These are phyloP conservation scores for Leucocoprinus leucothites DNA, from an alignment of 768 basidiomycete species.

Conservation along the genomic window DNA sequence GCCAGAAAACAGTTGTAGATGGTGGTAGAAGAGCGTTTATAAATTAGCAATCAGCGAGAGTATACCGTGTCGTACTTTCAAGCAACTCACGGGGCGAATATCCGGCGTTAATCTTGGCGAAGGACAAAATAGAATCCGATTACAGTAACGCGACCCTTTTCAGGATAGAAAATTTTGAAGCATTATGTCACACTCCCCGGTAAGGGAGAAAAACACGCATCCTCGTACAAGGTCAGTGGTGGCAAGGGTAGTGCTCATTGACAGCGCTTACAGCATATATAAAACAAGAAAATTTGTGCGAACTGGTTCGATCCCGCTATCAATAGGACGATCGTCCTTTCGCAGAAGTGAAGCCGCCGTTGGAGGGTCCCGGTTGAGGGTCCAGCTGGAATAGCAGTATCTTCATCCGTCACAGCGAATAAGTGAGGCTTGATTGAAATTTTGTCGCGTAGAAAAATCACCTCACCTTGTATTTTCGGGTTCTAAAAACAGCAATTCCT, in stretches of 20 bases:
- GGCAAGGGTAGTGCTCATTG: background rate
- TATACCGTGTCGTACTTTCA: conserved; percentile 1
- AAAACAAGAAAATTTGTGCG: conserved; percentile 5
- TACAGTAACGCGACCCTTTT: conserved; percentile 1
- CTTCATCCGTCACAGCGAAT: too few relatives aligned
- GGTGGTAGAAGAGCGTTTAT: background rate
- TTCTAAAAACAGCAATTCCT: too few relatives aligned
- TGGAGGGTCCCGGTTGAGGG: too few relatives aligned
- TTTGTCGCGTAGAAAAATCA: too few relatives aligned
- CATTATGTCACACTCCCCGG: conserved; percentile 6
- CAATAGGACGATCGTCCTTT: background rate
- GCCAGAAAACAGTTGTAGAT: background rate
- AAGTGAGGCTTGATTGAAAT: too few relatives aligned
- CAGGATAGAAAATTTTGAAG: conserved; percentile 7
- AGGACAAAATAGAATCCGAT: background rate
- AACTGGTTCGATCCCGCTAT: conserved; percentile 8
- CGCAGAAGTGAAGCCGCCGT: too few relatives aligned
- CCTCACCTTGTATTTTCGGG: too few relatives aligned
- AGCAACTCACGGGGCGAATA: background rate
- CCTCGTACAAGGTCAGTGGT: background rate
- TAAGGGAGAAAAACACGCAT: background rate
- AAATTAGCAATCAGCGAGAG: background rate
- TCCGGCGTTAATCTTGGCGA: background rate
- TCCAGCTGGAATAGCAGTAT: too few relatives aligned
- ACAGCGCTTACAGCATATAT: conserved; percentile 12